Percentiles rank a stretch among this genome's conserved stretches.
These are phyloP conservation scores for Populus tomentosa DNA, from an alignment of 441 rosid species.

Conservation along the genomic window DNA sequence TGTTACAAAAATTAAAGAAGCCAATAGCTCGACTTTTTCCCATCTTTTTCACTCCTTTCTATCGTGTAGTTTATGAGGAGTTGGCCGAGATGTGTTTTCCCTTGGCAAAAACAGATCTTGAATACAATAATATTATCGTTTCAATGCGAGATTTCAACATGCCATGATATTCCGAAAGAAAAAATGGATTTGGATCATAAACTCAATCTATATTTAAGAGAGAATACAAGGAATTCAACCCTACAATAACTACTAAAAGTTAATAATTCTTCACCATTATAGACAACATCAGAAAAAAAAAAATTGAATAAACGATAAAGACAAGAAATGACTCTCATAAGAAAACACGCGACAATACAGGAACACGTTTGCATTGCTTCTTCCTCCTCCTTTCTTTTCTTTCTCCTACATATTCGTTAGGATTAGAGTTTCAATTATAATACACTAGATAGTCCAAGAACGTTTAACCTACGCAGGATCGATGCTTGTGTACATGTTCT, in stretches of 20 bases:
- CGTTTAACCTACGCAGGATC: background rate
- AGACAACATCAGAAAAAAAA: no score
- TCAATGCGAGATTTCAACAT: background rate
- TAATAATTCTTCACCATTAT: no score
- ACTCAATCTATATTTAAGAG: no score
- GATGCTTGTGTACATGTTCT: background rate
- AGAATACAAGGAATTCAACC: no score
- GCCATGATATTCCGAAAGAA: background rate
- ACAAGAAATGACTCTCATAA: no score
- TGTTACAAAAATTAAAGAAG: conserved; percentile 12
- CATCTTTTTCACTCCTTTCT: background rate
- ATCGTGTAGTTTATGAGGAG: background rate
- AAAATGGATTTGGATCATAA: no score
- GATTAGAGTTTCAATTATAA: background rate
- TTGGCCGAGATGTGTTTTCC: background rate
- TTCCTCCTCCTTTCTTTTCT: no score
- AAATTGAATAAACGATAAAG: no score
- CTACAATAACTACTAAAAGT: no score
- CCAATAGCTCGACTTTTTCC: background rate
- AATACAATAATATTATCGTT: no score
- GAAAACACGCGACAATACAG: no score
- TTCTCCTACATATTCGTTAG: background rate
- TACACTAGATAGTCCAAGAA: background rate
- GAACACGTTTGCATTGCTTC: no score
- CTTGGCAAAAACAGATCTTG: background rate